These are phyloP conservation scores for Stygiomarasmius scandens DNA, from an alignment of 1,284 basidiomycete species.

Conservation along the genomic window DNA sequence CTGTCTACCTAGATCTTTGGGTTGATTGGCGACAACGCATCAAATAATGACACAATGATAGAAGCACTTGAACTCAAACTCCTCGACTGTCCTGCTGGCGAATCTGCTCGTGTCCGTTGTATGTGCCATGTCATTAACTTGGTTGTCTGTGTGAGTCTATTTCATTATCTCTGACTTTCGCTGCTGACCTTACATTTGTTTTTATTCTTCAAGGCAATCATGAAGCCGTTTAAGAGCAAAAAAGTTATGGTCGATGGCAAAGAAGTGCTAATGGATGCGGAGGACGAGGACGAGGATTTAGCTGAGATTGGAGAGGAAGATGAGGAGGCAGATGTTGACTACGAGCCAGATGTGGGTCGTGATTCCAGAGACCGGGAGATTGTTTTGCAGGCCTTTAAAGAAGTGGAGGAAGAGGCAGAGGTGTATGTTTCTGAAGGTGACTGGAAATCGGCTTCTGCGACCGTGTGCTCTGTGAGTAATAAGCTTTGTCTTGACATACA, in stretches of 20 bases:
- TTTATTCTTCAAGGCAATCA: slow-evolving; percentile 6
- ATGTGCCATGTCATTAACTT: slow-evolving; percentile 21
- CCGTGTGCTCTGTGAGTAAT: too few species aligned
- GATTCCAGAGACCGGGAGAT: too few species aligned
- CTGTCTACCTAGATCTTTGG: neutral
- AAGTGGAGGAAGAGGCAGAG: neutral
- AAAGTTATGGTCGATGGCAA: neutral
- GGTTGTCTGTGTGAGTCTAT: slow-evolving; percentile 1
- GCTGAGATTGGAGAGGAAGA: neutral
- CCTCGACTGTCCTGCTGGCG: neutral
- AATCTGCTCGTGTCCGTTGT: slow-evolving; percentile 13
- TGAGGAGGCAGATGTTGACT: neutral
- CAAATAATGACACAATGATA: slow-evolving; percentile 12
- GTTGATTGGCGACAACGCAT: slow-evolving; percentile 11
- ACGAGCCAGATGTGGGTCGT: too few species aligned
- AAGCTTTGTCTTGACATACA: too few species aligned
- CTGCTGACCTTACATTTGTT: too few species aligned
- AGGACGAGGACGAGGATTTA: neutral
- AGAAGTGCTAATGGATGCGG: neutral
- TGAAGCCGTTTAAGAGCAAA: neutral
- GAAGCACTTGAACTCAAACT: slow-evolving; percentile 1
- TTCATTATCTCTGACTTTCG: too few species aligned
- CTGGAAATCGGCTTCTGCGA: neutral
- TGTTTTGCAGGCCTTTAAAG: too few species aligned
- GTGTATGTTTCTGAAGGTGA: neutral